These are phyloP conservation scores for Ramalina intermedia DNA, from an alignment of 495 filamentous ascomycete species.

Conservation along the genomic window DNA sequence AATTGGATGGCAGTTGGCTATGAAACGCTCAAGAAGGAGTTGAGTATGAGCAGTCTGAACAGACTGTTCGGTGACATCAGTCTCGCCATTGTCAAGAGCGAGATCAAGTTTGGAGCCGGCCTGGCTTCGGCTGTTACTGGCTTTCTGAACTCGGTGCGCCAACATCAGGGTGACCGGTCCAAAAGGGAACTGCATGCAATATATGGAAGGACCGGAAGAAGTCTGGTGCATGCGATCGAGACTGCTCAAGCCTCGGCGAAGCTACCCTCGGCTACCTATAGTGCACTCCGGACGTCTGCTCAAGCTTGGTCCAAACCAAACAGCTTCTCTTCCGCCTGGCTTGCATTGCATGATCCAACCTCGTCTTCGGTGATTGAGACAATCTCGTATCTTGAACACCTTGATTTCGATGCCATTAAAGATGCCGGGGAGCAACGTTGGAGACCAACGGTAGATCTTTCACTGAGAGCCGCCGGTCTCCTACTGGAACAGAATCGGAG, in stretches of 20 bases:
- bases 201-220: not conserved
- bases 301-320: not conserved
- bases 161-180: not conserved
- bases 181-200: not conserved
- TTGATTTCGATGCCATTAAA: too few species aligned
- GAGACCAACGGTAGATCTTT: too few species aligned
- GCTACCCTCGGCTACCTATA: not conserved
- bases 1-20: slow-evolving; percentile 30
- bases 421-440: too few species aligned
- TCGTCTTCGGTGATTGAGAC: too few species aligned
- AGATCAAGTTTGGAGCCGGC: not conserved
- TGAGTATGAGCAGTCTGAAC: not conserved
- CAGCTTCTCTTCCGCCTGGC: not conserved
- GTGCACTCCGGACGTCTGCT: not conserved
- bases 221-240: not conserved
- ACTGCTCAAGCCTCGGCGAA: not conserved
- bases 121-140: slow-evolving; percentile 2
- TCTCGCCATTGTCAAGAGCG: not conserved
- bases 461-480: too few species aligned
- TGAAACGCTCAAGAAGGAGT: not conserved
- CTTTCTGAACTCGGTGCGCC: not conserved
- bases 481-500: too few species aligned
- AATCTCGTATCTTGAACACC: too few species aligned
- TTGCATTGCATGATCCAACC: not conserved
- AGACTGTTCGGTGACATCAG: not conserved